phyloP scores from a whole-genome alignment of 2,329 filamentous ascomycete species.

The Claviceps maximensis region DNA sequence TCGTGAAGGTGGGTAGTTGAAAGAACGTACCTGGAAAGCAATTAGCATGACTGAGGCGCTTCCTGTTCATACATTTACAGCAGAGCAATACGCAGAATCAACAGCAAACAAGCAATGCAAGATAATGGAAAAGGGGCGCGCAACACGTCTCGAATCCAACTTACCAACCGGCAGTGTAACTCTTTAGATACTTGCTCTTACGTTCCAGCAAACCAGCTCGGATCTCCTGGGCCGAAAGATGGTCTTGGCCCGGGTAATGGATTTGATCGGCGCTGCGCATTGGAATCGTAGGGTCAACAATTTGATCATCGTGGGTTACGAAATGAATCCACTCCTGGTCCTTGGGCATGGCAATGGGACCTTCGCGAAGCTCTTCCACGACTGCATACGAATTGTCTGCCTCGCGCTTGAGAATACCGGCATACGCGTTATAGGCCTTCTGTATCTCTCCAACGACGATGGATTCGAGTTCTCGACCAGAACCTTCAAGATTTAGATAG shows the following conservation, averaged over 20 bases:
- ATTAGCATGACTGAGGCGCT: neutral
- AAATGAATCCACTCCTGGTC: conserved; percentile 85
- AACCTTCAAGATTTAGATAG: conserved; percentile 86
- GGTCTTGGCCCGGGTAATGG: conserved; percentile 79
- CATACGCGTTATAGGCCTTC: conserved; percentile 91
- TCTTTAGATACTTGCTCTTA: conserved; percentile 98
- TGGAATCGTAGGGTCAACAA: conserved; percentile 73
- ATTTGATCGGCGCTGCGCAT: conserved; percentile 70
- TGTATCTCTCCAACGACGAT: conserved; percentile 97
- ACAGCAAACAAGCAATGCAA: neutral
- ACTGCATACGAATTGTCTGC: conserved; percentile 68
- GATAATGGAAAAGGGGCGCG: neutral
- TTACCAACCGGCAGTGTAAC: conserved; percentile 89
- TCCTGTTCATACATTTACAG: conserved; percentile 5
- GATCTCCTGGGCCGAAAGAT: conserved; percentile 71
- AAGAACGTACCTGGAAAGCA: conserved; percentile 66
- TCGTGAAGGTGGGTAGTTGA: conserved; percentile 96
- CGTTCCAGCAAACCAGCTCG: conserved; percentile 84
- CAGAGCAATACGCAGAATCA: neutral
- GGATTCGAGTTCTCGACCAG: conserved; percentile 85
- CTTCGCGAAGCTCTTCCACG: conserved; percentile 68
- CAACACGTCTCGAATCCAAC: conserved; percentile 15
- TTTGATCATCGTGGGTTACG: conserved; percentile 66
- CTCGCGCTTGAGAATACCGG: conserved; percentile 81
- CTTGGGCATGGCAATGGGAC: conserved; percentile 85